A percentile compares a stretch with the other conserved stretches of the same genome.
Evolutionary conservation across 345 rosid genomes (phyloP).

Genomic region (Eucalyptus cloeziana): DNA sequence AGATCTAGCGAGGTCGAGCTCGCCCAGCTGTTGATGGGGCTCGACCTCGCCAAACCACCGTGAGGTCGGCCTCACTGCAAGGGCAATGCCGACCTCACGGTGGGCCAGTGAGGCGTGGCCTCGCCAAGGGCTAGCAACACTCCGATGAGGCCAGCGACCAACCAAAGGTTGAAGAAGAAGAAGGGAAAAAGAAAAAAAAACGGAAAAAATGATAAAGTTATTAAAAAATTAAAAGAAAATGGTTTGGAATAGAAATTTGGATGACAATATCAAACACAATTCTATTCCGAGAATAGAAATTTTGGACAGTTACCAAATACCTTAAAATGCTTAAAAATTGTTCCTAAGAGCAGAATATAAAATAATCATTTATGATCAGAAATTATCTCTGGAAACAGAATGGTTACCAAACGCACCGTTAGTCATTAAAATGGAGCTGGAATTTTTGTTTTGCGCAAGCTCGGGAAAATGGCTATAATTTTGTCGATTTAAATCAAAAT

Average conservation of each 20-base stretch:
- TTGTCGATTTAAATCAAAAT: no score
- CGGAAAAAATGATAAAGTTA: no score
- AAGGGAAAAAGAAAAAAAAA: no score
- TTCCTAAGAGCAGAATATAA: fast-evolving
- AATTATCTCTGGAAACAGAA: fast-evolving
- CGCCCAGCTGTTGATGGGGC: fast-evolving
- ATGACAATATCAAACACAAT: fast-evolving
- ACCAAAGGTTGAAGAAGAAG: no score
- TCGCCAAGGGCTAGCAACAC: no score
- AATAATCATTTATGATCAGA: fast-evolving
- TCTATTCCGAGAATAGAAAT: fast-evolving
- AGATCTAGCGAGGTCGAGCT: fast-evolving
- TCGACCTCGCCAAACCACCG: fast-evolving
- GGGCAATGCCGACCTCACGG: fast-evolving
- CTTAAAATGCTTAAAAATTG: no score
- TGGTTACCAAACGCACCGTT: fast-evolving
- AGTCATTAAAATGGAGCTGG: no score
- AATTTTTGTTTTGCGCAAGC: no score
- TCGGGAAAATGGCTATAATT: no score
- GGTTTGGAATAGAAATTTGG: no score
- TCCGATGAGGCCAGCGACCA: fast-evolving
- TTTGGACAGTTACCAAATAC: no score
- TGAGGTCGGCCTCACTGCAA: fast-evolving
- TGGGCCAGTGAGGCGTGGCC: fast-evolving
- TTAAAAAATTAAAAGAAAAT: no score